Base-by-base conservation (phyloP, 495 filamentous ascomycete species). In the Achaetomiella virescens region DNA sequence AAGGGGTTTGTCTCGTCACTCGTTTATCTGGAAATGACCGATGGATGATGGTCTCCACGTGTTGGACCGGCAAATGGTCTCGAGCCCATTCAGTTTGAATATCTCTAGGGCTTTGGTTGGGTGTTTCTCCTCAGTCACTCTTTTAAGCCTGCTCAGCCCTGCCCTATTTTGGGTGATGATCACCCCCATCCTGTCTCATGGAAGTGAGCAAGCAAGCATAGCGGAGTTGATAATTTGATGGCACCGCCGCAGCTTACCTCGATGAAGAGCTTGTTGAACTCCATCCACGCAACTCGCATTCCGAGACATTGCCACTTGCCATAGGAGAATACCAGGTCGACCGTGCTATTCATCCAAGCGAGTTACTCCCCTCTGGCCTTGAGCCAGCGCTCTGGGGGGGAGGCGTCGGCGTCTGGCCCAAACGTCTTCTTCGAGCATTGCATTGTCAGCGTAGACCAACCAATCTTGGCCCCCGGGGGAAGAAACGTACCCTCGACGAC, bases 311-410 rank as follows among this genome's bases (percentile, higher is more conserved):
- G 50, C 33, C 58, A 73, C 54, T 66, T 68, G n/a, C 71, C 74
- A 48, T 52, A 59, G 9, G 61, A 60, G 60, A 71, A 75, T 0
- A 72, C 45, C 9, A 74, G 48, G 8, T 72, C 70, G 1, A 59
- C 25, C 0, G 63, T 64, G 27, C 37, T 66, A 36, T 63, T 64
- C 75, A 78, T 76, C 1, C 21, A 48, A 48, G 56, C 60, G 2
- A 71, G 36, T 29, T 61, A 57, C 41, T 75, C 69, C 2, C 49
- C 63, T 7, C 60, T 57, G 1, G 61, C 60, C 24, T 75, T 70
- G 9, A 82, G 66, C 79, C 80, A 84, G 47, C 79, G 62, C 57
- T 80, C 79, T 0, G 80, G 80, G 10, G 72, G 66, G 52, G 76
- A 84, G 5, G 64, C 52, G 29, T 73, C 61, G 2, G 67, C 66